These are phyloP conservation scores for Kentomonas sorsogonicus DNA, from an alignment of 208 protist genomes.

Conservation along the genomic window DNA sequence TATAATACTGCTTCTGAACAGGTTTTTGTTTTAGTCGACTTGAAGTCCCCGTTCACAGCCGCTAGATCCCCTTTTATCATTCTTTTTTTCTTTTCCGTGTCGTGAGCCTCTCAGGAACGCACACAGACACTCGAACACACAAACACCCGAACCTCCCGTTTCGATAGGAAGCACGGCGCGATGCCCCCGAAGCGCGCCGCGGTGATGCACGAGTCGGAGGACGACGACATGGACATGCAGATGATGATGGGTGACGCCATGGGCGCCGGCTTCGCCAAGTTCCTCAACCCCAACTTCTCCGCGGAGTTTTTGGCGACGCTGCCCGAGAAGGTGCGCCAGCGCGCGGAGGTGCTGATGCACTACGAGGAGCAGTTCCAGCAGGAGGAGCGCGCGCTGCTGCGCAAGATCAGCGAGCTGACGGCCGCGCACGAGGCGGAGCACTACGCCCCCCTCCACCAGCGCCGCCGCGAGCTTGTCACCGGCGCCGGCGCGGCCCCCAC, in stretches of 20 bases:
- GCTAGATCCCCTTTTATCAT: too few relatives aligned
- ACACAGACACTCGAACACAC: too few relatives aligned
- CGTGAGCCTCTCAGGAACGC: too few relatives aligned
- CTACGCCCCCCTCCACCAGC: slow-evolving; percentile 39
- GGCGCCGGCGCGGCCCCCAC: slow-evolving; percentile 21
- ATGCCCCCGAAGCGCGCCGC: not conserved
- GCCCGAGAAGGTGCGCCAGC: slow-evolving; percentile 76
- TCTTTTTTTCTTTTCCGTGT: too few relatives aligned
- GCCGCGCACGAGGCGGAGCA: slow-evolving; percentile 40
- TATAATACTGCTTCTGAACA: not conserved
- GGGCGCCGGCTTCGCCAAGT: slow-evolving; percentile 40
- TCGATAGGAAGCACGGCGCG: too few relatives aligned
- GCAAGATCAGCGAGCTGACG: slow-evolving; percentile 15
- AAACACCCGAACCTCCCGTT: too few relatives aligned
- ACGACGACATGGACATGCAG: slow-evolving; percentile 32
- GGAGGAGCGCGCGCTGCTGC: not conserved
- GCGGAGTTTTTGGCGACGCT: slow-evolving; percentile 75
- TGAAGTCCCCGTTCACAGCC: too few relatives aligned
- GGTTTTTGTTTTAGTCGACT: too few relatives aligned
- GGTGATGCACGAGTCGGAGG: slow-evolving; percentile 9
- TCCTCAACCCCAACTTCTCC: slow-evolving; percentile 72
- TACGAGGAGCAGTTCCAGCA: too few relatives aligned
- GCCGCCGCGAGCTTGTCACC: slow-evolving; percentile 47
- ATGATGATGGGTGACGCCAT: slow-evolving; percentile 20
- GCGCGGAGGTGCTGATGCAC: slow-evolving; percentile 60